Evolutionary conservation across 352 stramenopile genomes (phyloP), one percentile per base, ranked within the genome.

Genomic region (Globisporangium viniferum): DNA sequence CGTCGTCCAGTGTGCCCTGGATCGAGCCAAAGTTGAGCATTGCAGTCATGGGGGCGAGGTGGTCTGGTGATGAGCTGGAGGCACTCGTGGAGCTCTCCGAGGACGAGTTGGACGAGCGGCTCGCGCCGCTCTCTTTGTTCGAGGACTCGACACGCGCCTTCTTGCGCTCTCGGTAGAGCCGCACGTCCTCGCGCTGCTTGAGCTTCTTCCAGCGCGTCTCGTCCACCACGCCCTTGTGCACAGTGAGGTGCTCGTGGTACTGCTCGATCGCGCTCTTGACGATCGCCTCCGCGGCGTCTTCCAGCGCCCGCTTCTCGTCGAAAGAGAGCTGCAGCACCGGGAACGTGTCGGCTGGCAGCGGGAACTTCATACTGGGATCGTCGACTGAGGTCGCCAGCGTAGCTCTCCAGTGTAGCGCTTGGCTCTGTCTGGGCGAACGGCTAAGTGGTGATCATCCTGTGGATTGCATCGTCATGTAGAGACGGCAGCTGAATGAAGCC

Each of bases 191-290:
- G 4, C 72, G 75, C 57, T 85, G 76, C 66, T 75, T 80, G 56
- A 88, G 63, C 62, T 79, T 69, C 61, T 88, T 85, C 80, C 80
- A 91, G n/a, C 74, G 74, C 27, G 20, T 53, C 8, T 49, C 15
- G 41, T 49, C 41, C 15, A 49, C 41, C 41, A 49, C 41, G 5
- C 15, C 1, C 15, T 49, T 49, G 41, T 49, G 15, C 15, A 22
- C 18, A 7, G 41, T 49, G 0, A 49, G 15, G 18, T 49, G 41
- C 5, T 49, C 15, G 15, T 49, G 10, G 41, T 49, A 49, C 15
- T 49, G 14, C 41, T 49, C 41, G 41, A 49, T 49, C 14, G 15
- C 15, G 41, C 15, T 49, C 41, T 49, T 49, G 41, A 49, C 41
- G 41, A 49, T 49, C 41, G 15, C 18, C 41, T 49, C 41, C 15